Conservation (phyloP, 2,329 filamentous ascomycete genomes). For the Aspergillus melleus region DNA sequence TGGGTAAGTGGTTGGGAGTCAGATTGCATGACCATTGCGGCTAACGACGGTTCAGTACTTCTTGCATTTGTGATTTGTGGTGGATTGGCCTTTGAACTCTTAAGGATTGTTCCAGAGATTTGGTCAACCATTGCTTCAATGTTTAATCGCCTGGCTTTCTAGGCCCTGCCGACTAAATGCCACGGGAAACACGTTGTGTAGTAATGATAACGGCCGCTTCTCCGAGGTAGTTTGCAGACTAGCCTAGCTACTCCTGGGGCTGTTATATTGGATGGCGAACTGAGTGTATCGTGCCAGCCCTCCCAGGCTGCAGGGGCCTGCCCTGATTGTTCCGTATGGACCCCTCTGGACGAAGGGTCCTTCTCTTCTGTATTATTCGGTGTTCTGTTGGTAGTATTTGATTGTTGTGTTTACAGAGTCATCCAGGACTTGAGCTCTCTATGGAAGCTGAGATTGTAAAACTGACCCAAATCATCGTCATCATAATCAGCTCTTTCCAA, state of each 20-base stretch:
- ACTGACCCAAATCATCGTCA: too few species aligned
- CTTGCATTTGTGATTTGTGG: constrained; percentile 65
- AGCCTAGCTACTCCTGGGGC: too few species aligned
- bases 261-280: too few species aligned
- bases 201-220: not conserved
- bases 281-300: too few species aligned
- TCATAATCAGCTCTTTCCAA: too few species aligned
- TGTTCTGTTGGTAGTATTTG: not conserved
- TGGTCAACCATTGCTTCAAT: not conserved
- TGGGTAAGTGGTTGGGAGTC: constrained; percentile 52
- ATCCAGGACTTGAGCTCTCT: too few species aligned
- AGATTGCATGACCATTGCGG: not conserved
- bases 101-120: not conserved
- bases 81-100: constrained; percentile 41
- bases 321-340: too few species aligned
- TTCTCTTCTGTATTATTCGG: not conserved
- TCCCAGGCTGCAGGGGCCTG: too few species aligned
- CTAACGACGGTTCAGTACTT: constrained; percentile 47
- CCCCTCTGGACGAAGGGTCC: too few species aligned
- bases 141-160: not conserved
- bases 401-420: not conserved
- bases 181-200: not conserved
- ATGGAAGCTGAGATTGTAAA: too few species aligned
- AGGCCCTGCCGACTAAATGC: not conserved
- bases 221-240: not conserved